phyloP scores from a whole-genome alignment of 768 basidiomycete species.

The Phallus indusiatus region DNA sequence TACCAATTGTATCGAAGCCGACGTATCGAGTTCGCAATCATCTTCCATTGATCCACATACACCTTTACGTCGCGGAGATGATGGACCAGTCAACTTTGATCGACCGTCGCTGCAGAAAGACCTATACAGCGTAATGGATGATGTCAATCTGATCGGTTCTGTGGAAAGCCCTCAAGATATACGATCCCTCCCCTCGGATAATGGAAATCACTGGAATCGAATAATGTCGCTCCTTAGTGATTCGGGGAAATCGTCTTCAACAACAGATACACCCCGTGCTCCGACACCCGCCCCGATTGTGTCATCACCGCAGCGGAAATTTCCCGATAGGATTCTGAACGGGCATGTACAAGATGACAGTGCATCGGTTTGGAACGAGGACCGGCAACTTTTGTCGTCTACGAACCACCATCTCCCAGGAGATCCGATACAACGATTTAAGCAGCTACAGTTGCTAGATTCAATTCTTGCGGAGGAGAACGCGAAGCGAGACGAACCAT shows the following conservation, averaged over 20 bases:
- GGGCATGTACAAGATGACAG: neutral
- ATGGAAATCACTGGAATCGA: slow-evolving; percentile 4
- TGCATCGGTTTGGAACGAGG: neutral
- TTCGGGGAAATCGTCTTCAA: slow-evolving; percentile 1
- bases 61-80: slow-evolving; percentile 40
- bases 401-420: neutral
- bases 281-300: neutral
- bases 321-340: neutral
- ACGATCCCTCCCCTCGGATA: neutral
- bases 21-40: slow-evolving; percentile 60
- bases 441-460: slow-evolving; percentile 7
- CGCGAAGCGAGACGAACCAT: neutral
- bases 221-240: slow-evolving; percentile 6
- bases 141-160: neutral
- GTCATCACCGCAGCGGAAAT: neutral
- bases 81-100: neutral
- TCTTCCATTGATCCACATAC: slow-evolving; percentile 55
- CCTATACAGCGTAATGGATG: neutral
- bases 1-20: slow-evolving; percentile 20
- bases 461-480: slow-evolving; percentile 4
- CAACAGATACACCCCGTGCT: slow-evolving; percentile 1
- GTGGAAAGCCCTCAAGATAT: neutral
- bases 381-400: neutral
- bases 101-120: neutral
- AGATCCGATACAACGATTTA: neutral